Conservation (phyloP, 2,329 filamentous ascomycete species). For the Orbilia quercus region DNA sequence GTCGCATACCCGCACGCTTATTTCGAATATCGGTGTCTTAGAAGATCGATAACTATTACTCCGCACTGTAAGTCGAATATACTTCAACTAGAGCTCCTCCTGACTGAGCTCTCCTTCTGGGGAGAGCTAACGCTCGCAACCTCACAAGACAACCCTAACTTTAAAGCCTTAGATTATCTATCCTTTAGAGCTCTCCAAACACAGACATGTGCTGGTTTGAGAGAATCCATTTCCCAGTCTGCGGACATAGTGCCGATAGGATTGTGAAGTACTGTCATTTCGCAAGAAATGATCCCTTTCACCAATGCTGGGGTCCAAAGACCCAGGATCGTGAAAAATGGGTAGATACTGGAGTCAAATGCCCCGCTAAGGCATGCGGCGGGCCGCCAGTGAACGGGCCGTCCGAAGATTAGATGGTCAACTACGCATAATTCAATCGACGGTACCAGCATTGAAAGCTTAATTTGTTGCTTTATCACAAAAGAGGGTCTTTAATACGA, state of each 20-base stretch:
- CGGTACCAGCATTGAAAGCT: too few relatives aligned
- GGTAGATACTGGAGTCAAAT: slow-evolving; percentile 67
- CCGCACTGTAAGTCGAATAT: too few relatives aligned
- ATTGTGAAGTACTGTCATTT: slow-evolving; percentile 79
- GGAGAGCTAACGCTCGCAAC: slow-evolving; percentile 4
- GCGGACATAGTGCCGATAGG: slow-evolving; percentile 71
- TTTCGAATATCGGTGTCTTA: neutral
- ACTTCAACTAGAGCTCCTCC: slow-evolving; percentile 27
- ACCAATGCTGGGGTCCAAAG: slow-evolving; percentile 77
- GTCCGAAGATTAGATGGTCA: slow-evolving; percentile 19
- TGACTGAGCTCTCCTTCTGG: neutral
- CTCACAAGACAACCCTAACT: too few relatives aligned
- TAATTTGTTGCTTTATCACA: too few relatives aligned
- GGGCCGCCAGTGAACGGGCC: slow-evolving; percentile 37
- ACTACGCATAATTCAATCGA: too few relatives aligned
- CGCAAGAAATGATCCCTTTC: slow-evolving; percentile 76
- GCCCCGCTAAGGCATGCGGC: slow-evolving; percentile 32
- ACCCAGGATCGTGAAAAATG: slow-evolving; percentile 62
- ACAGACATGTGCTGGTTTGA: slow-evolving; percentile 76
- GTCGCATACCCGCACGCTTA: slow-evolving; percentile 10
- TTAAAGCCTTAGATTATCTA: slow-evolving; percentile 2
- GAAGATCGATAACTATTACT: too few relatives aligned
- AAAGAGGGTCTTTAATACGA: too few relatives aligned
- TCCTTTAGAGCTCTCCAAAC: slow-evolving; percentile 8
- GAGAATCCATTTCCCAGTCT: slow-evolving; percentile 73